Conservation (phyloP, 768 basidiomycete genomes). For the Amanita polypyramis region DNA sequence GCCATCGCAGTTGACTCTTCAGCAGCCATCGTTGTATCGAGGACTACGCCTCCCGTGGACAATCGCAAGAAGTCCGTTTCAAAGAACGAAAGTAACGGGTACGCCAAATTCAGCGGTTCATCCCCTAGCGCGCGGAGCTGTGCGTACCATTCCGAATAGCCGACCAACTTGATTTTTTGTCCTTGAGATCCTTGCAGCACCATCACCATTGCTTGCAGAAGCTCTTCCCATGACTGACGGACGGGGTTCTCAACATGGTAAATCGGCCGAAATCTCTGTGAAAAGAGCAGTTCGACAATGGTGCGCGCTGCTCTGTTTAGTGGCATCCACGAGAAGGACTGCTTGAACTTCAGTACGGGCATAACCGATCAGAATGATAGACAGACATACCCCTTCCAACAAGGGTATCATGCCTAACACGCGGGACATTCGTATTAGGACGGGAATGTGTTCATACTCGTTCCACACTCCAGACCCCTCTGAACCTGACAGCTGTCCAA, state of each 20-base stretch:
- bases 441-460: conserved; percentile 25
- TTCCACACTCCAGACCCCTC: conserved; percentile 28
- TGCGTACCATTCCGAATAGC: conserved; percentile 20
- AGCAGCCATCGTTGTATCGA: conserved; percentile 18
- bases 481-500: conserved; percentile 27
- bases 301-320: conserved; percentile 21
- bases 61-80: conserved; percentile 23
- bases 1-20: conserved; percentile 16
- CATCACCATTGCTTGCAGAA: conserved; percentile 17
- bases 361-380: background rate
- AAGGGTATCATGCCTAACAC: conserved; percentile 18
- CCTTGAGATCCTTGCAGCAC: conserved; percentile 13
- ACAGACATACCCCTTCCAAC: conserved; percentile 19
- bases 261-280: conserved; percentile 18
- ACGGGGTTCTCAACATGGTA: conserved; percentile 28
- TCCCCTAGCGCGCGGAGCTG: conserved; percentile 19
- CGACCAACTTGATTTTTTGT: conserved; percentile 14
- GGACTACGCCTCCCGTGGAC: conserved; percentile 20
- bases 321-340: conserved; percentile 28
- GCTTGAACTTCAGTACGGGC: background rate
- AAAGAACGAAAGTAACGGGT: conserved; percentile 20
- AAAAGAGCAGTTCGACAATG: conserved; percentile 22
- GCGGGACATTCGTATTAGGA: conserved; percentile 21
- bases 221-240: conserved; percentile 23
- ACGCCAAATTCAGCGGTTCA: conserved; percentile 18